Evolutionary conservation across 495 filamentous ascomycete genomes (phyloP), one percentile per base, ranked within the genome.

Genomic region (Penicillium crystallinum): DNA sequence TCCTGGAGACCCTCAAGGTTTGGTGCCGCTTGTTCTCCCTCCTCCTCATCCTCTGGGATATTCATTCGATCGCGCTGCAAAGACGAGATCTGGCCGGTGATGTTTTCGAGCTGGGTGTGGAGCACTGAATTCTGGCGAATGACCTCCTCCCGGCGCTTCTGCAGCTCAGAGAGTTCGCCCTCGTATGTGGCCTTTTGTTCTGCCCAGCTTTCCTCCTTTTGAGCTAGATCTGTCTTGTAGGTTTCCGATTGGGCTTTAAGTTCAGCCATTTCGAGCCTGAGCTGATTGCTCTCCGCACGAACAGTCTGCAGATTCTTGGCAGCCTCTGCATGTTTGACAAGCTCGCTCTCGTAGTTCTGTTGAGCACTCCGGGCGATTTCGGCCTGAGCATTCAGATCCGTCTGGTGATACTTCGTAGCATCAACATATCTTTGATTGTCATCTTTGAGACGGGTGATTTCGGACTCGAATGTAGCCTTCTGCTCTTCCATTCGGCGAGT

Each of bases 321-420:
- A 14, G 95, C 92, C 53, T 96, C 90, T 3, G 90, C 91, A 64
- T 99, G 95, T 67, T 91, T 95, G 59, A 96, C 81, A 1, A 97
- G 78, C 59, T 97, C 95, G 45, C 79, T 82, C 65, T 99, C 95
- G 59, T 99, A 99, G 54, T 92, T 90, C 56, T 95, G 85, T 65
- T 97, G 95, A 6, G 93, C 91, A 62, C 88, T 88, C 47, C 89
- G 81, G 3, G 95, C 88, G 63, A 99, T 99, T 21, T 90, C 85
- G 19, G 91, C 91, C 69, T 99, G 95, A 1, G 88, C 87, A 46
- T 92, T 90, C 17, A 97, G 74, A 59, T 97, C 91, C 48, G 91
- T 87, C 68, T 92, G 88, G 63, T 93, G 87, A 67, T 85, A 88
- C 47, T 83, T 77, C n/a, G 86, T 83, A 21, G 88, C 80, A 17